Evolutionary conservation across 257 asterid species (phyloP), one percentile per base, ranked within the genome.

Genomic region (Cynanchum wilfordii): DNA sequence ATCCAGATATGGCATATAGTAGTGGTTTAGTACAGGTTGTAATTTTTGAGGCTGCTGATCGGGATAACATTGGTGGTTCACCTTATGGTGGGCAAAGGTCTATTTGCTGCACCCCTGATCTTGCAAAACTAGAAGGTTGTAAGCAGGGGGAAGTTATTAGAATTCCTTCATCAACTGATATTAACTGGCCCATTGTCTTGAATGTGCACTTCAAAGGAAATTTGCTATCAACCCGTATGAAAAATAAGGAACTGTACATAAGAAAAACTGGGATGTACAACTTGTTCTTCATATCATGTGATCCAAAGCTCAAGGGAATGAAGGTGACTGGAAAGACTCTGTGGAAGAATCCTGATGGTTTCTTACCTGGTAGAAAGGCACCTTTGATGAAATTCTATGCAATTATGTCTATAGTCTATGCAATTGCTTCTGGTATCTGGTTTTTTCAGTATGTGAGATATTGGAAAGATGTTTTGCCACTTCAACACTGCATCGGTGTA

Each of bases 61-160:
- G 96, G 24, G 99, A 95, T 77, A 89, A 82, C 72, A 92, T 95
- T 51, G 99, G 99, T 36, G 99, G 99, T 76, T 95, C 99, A 67
- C 94, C 98, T 47, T 95, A 95, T 82, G 96, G 96, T 49, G 99
- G 99, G 63, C 99, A 95, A 80, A 92, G 96, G 81, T 86, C 98
- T 36, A 92, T 95, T 44, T 95, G 99, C 83, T 95, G 99, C 87
- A 92, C 98, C 52, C 64, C 96, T 25, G 99, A 95, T 95, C 96
- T 92, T 71, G 92, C 99, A 64, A 92, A 92, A 83, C 78, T 92
- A 56, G 99, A 92, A 87, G 97, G 97, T 30, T 95, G 99, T 88
- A 92, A 85, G 73, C 83, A 95, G 81, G 98, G 99, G 12, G 89
- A 89, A 84, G 93, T 95, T 25, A 95, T 95, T 57, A 79, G 82